These are phyloP conservation scores for Trametes cubensis DNA, from an alignment of 768 basidiomycete species.

Conservation along the genomic window DNA sequence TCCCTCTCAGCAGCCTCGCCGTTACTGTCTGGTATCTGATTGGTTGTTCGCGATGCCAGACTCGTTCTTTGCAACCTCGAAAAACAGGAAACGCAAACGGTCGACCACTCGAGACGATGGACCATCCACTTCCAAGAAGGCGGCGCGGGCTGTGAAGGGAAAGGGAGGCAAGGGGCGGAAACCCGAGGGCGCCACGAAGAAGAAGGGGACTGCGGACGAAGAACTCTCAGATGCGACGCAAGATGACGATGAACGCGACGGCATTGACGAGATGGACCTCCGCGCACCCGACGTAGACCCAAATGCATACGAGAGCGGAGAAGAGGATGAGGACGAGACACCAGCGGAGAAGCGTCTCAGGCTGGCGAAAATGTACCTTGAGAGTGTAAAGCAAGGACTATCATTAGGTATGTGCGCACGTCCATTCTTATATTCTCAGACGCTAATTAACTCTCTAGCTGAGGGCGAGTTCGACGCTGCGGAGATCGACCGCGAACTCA, in stretches of 20 bases:
- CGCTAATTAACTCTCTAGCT: constrained; percentile 41
- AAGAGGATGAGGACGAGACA: constrained; percentile 87
- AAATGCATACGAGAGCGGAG: constrained; percentile 59
- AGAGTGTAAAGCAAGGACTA: constrained; percentile 75
- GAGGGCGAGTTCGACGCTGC: constrained; percentile 95
- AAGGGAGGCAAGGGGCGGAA: constrained; percentile 28
- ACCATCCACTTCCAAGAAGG: constrained; percentile 34
- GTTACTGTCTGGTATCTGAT: neutral
- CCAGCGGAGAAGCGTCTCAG: constrained; percentile 91
- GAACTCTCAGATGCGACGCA: constrained; percentile 70
- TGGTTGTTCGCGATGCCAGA: constrained; percentile 65
- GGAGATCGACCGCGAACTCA: constrained; percentile 91
- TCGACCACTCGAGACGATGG: constrained; percentile 39
- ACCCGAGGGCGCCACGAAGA: constrained; percentile 26
- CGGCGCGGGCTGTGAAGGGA: constrained; percentile 28
- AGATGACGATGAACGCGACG: constrained; percentile 48
- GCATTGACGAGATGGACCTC: constrained; percentile 77
- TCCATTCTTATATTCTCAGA: neutral
- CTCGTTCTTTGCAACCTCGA: constrained; percentile 72
- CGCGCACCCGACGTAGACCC: constrained; percentile 54
- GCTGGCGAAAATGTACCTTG: constrained; percentile 87
- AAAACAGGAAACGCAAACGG: constrained; percentile 66
- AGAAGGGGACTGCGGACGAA: constrained; percentile 47
- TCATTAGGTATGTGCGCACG: constrained; percentile 37
- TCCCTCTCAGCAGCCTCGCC: neutral